These are phyloP conservation scores for Tylopilus sp. DNA, from an alignment of 1,284 basidiomycete species.

Conservation along the genomic window DNA sequence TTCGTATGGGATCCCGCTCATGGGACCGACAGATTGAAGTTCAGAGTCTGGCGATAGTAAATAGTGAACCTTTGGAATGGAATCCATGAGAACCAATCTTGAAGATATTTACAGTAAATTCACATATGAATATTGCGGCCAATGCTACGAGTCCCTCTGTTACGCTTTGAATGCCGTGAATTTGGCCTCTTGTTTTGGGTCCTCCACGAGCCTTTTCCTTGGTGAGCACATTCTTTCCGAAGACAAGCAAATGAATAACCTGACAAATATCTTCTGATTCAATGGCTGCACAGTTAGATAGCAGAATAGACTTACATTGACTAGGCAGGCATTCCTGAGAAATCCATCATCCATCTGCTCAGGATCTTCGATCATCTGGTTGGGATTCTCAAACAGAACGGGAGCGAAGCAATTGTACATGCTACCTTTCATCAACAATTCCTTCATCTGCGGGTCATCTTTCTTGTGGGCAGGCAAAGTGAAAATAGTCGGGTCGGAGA, in stretches of 20 bases:
- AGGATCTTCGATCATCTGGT: too few relatives aligned
- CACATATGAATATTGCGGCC: constrained; percentile 4
- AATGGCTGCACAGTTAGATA: background rate
- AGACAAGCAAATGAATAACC: constrained; percentile 11
- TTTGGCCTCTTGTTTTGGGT: constrained; percentile 2
- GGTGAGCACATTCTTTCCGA: constrained; percentile 8
- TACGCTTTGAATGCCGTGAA: background rate
- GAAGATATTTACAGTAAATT: too few relatives aligned
- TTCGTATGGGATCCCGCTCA: constrained; percentile 14
- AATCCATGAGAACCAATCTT: background rate
- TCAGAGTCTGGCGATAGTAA: constrained; percentile 7
- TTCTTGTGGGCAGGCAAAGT: background rate
- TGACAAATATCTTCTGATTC: background rate
- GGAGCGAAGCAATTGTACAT: background rate
- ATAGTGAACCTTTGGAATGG: background rate
- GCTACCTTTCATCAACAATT: constrained; percentile 1
- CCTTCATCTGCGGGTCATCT: background rate
- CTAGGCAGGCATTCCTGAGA: constrained; percentile 1
- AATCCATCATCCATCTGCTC: background rate
- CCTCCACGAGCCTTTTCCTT: constrained; percentile 5
- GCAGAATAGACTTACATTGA: constrained; percentile 1
- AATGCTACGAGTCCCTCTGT: constrained; percentile 13
- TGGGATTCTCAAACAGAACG: background rate
- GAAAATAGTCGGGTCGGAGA: background rate
- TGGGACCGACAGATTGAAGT: constrained; percentile 1